phyloP scores from a whole-genome alignment of 352 stramenopile genomes.

The Peronospora destructor region DNA sequence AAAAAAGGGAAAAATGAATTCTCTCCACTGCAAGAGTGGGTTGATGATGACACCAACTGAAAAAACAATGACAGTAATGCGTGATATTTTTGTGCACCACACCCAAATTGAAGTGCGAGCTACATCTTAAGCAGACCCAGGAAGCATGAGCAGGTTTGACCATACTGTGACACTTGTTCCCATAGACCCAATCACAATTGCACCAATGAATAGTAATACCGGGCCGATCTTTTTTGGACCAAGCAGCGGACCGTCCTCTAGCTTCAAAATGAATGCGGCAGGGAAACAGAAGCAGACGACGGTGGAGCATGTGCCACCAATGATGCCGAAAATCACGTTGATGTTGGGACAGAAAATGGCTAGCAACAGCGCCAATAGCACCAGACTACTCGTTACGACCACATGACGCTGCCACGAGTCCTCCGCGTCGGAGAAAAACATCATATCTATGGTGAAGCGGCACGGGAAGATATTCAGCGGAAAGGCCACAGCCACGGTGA shows the following conservation, averaged over 20 bases:
- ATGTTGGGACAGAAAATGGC: conserved; percentile 83
- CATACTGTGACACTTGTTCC: conserved; percentile 70
- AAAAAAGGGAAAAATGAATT: conserved; percentile 13
- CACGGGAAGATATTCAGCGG: conserved; percentile 85
- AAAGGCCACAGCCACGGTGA: conserved; percentile 78
- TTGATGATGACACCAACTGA: no score
- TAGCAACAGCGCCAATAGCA: conserved; percentile 60
- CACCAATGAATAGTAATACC: conserved; percentile 61
- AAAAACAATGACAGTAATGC: no score
- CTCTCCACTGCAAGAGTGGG: conserved; percentile 14
- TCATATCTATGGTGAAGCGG: conserved; percentile 84
- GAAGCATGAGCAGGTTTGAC: conserved; percentile 42
- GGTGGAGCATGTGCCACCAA: conserved; percentile 73
- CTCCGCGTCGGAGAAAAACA: conserved; percentile 77
- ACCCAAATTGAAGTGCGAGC: conserved; percentile 9
- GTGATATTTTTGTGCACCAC: conserved; percentile 7
- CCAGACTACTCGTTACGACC: conserved; percentile 50
- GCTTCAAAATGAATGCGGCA: conserved; percentile 79
- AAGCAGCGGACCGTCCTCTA: conserved; percentile 64
- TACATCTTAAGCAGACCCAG: conserved; percentile 5
- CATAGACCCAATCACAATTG: conserved; percentile 59
- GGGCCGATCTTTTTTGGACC: conserved; percentile 69
- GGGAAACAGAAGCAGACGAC: conserved; percentile 83
- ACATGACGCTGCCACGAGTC: conserved; percentile 66
- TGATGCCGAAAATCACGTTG: conserved; percentile 83